Conservation (phyloP, 306 rosid species). For the Hylodesmum podocarpum region DNA sequence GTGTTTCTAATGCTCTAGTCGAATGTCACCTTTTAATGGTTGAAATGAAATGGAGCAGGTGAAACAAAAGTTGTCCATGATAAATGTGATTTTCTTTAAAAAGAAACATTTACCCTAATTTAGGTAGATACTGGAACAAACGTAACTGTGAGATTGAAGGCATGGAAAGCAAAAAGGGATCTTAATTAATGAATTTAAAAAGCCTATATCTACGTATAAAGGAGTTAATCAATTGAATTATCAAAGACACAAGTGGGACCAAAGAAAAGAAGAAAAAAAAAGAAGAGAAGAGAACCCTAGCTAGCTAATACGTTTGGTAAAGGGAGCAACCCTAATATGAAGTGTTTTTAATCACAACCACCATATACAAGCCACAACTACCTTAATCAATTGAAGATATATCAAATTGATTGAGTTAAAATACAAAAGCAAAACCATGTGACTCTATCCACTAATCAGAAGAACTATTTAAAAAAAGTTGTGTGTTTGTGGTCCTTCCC, state of each 20-base stretch:
- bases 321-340: constrained; percentile 32
- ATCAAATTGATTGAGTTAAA: constrained; percentile 27
- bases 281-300: constrained; percentile 34
- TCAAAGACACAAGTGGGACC: constrained; percentile 29
- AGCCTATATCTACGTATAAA: neutral
- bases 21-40: neutral
- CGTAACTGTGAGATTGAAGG: constrained; percentile 13
- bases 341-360: constrained; percentile 41
- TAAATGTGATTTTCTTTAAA: neutral
- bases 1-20: neutral
- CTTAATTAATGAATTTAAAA: neutral
- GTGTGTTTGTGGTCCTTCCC: constrained; percentile 57
- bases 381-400: constrained; percentile 40
- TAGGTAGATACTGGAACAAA: neutral
- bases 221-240: constrained; percentile 22
- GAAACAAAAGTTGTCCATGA: neutral
- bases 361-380: constrained; percentile 38
- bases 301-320: constrained; percentile 41
- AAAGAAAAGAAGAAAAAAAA: constrained; percentile 11
- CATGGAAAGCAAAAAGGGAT: constrained; percentile 18
- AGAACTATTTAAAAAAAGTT: constrained; percentile 29
- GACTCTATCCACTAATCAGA: constrained; percentile 43
- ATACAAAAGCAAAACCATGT: constrained; percentile 56
- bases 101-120: neutral
- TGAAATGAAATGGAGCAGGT: neutral